phyloP scores from a whole-genome alignment of 805 yeast species.

The Candida verbasci region DNA sequence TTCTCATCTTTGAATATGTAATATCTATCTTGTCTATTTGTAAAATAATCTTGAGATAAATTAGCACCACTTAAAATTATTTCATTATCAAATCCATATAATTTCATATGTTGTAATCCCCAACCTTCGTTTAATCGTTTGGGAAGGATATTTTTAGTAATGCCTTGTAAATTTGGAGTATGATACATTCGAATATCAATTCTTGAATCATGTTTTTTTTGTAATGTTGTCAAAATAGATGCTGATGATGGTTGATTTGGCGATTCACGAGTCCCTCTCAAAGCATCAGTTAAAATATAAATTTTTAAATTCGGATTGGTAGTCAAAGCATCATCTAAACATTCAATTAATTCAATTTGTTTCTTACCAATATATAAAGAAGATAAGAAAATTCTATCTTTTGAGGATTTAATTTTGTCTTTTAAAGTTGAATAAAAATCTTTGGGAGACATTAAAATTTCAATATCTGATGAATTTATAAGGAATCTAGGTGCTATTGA shows the following conservation, averaged over 20 bases:
- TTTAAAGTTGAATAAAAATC: constrained; percentile 69
- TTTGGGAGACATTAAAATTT: constrained; percentile 59
- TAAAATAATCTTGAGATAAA: constrained; percentile 84
- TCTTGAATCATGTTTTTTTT: constrained; percentile 57
- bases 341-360: constrained; percentile 69
- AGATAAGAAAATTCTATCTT: constrained; percentile 69
- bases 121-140: constrained; percentile 83
- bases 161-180: constrained; percentile 78
- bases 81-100: constrained; percentile 92
- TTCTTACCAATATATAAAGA: constrained; percentile 82
- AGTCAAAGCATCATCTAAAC: constrained; percentile 56
- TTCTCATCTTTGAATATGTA: constrained; percentile 57
- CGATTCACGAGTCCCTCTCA: constrained; percentile 90
- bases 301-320: constrained; percentile 61
- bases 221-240: constrained; percentile 61
- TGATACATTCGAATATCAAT: constrained; percentile 83
- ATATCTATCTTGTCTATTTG: constrained; percentile 92
- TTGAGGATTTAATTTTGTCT: constrained; percentile 56
- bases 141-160: constrained; percentile 64
- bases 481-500: constrained; percentile 65
- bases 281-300: constrained; percentile 75
- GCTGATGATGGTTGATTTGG: constrained; percentile 73
- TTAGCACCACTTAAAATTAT: constrained; percentile 89
- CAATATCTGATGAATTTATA: constrained; percentile 51
- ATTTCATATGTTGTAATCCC: constrained; percentile 96